Conservation (phyloP, 176 grass and related monocot species). For the Zizania latifolia region DNA sequence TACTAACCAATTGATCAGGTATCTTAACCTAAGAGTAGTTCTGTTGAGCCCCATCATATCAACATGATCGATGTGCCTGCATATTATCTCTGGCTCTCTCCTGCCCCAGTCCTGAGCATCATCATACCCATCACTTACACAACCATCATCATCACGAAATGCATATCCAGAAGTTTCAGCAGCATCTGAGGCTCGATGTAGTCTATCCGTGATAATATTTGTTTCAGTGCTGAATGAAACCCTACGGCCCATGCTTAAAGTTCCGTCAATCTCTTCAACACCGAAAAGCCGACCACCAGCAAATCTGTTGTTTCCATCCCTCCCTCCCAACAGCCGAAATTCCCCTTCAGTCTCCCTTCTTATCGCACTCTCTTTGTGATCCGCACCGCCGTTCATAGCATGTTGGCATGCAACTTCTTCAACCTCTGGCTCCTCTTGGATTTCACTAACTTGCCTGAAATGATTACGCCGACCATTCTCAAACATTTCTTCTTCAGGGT, state of each 20-base stretch:
- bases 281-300: constrained; percentile 58
- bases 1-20: constrained; percentile 95
- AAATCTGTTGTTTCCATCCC: constrained; percentile 74
- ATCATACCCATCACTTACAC: constrained; percentile 64
- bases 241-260: constrained; percentile 66
- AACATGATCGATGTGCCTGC: constrained; percentile 96
- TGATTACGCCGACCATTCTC: constrained; percentile 46
- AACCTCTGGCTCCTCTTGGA: constrained; percentile 75
- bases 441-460: constrained; percentile 74
- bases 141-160: constrained; percentile 44
- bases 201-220: constrained; percentile 45
- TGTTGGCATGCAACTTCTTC: constrained; percentile 46
- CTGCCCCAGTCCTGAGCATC: constrained; percentile 67
- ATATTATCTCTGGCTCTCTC: constrained; percentile 90
- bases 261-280: constrained; percentile 56
- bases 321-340: constrained; percentile 77
- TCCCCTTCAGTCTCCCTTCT: constrained; percentile 98
- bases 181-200: constrained; percentile 51
- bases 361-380: constrained; percentile 86
- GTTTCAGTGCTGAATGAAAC: constrained; percentile 87
- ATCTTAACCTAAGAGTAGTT: constrained; percentile 86
- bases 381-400: constrained; percentile 35
- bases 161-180: constrained; percentile 65
- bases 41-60: constrained; percentile 94
- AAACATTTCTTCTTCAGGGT: constrained; percentile 45